These are phyloP conservation scores for Cyberlindnera lachancei DNA, from an alignment of 805 yeast genomes.

Conservation along the genomic window DNA sequence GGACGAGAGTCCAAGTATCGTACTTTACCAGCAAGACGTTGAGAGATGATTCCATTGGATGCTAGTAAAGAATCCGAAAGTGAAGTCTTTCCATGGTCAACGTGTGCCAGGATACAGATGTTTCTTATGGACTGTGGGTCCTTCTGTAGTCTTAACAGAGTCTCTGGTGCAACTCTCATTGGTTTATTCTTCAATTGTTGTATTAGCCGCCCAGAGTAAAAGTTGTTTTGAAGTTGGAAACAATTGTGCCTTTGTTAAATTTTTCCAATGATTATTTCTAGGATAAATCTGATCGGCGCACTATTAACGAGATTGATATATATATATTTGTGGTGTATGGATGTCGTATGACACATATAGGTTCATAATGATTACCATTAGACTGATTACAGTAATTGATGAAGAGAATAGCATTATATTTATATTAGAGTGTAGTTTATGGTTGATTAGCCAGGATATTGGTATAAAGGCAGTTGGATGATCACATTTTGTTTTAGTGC, in stretches of 20 bases:
- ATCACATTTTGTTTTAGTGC: no score
- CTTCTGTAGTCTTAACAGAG: constrained; percentile 58
- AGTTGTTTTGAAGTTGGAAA: neutral
- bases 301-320: no score
- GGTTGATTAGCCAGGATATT: no score
- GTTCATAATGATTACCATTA: no score
- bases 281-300: no score
- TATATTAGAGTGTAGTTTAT: no score
- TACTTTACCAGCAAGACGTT: constrained; percentile 90
- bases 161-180: constrained; percentile 55
- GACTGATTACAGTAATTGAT: no score
- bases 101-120: constrained; percentile 95
- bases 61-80: constrained; percentile 88
- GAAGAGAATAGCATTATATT: no score
- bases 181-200: neutral
- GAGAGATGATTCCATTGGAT: constrained; percentile 93
- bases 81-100: constrained; percentile 97
- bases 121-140: constrained; percentile 70
- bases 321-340: no score
- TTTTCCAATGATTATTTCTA: no score
- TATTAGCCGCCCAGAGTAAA: neutral
- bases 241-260: neutral
- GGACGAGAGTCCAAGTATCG: constrained; percentile 88
- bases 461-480: no score
- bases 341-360: no score